These are phyloP conservation scores for Vigna hirtella DNA, from an alignment of 306 rosid species.

Conservation along the genomic window DNA sequence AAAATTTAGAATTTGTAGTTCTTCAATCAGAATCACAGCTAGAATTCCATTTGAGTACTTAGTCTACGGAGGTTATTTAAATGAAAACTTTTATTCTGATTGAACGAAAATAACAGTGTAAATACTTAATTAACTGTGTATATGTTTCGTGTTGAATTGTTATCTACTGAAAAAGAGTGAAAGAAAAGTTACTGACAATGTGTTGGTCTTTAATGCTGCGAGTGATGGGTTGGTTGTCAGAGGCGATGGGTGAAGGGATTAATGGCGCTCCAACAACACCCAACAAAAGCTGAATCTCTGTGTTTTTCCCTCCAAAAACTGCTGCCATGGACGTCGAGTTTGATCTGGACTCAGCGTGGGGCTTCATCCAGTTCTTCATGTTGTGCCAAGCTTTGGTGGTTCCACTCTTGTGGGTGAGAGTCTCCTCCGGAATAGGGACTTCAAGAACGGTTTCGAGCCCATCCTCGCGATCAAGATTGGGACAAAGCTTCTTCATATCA, in stretches of 20 bases:
- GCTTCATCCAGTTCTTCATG: slow-evolving; percentile 83
- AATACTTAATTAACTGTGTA: no score
- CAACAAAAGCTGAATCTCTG: slow-evolving; percentile 83
- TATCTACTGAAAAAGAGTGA: neutral
- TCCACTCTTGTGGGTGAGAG: slow-evolving; percentile 56
- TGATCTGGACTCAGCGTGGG: slow-evolving; percentile 53
- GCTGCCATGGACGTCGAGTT: slow-evolving; percentile 51
- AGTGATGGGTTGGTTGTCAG: slow-evolving; percentile 60
- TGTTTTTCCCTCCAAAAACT: slow-evolving; percentile 64
- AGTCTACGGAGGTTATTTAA: neutral
- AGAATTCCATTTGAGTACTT: neutral
- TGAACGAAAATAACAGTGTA: neutral
- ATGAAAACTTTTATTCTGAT: neutral
- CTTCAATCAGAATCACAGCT: neutral
- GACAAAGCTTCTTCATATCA: slow-evolving; percentile 87
- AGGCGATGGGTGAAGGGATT: slow-evolving; percentile 69
- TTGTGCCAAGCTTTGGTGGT: slow-evolving; percentile 69
- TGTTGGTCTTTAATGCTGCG: slow-evolving; percentile 78
- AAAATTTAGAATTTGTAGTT: no score
- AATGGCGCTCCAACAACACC: slow-evolving; percentile 94
- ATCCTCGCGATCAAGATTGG: slow-evolving; percentile 86
- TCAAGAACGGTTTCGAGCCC: slow-evolving; percentile 96
- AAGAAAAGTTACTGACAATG: slow-evolving; percentile 58
- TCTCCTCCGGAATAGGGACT: slow-evolving; percentile 94
- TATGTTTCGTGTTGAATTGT: neutral